Evolutionary conservation across 2,329 filamentous ascomycete species (phyloP), one percentile per base, ranked within the genome.

Genomic region (Cadophora gregata): DNA sequence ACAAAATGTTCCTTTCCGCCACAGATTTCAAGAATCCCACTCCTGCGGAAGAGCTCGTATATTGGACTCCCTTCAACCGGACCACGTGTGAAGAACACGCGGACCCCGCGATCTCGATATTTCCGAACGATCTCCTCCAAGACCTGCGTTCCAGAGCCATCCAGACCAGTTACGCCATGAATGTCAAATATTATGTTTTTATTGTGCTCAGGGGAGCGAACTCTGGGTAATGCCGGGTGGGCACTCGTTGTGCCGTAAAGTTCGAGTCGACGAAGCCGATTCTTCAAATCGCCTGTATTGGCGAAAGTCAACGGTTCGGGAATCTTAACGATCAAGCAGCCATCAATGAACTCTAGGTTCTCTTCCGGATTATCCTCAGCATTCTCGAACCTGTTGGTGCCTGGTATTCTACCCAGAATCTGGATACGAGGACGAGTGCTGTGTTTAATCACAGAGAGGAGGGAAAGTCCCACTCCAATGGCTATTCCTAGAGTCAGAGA

Each of bases 231-330:
- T 0, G 94, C 94, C 0, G 96, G 96, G 74, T 98, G 96, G 0
- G 92, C 93, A 62, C 86, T 83, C 55, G 84, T 89, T 0, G 93
- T 95, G n/a, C 96, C 96, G 75, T 98, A 97, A 25, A 93, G 85
- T 79, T 98, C 96, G 1, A 99, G 84, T 7, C 96, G 84, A 6
- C 91, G 85, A 12, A 99, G 84, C 4, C 96, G 86, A 62, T 90
- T 90, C 79, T 96, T 97, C 53, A 99, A 82, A 72, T 96, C 92
- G 56, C 94, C 96, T 0, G 96, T 98, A 78, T 99, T 99, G 75
- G 95, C 95, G 78, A 99, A 99, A 0, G 95, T 98, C 60, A 99
- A 82, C 0, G 96, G 96, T 77, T 99, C 96, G 0, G 96, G 95
- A 64, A 99, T 98, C 82, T 98, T 98, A 74, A 98, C 93, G 67